Conservation (phyloP, 768 basidiomycete genomes). For the Albatrellus ellisii region DNA sequence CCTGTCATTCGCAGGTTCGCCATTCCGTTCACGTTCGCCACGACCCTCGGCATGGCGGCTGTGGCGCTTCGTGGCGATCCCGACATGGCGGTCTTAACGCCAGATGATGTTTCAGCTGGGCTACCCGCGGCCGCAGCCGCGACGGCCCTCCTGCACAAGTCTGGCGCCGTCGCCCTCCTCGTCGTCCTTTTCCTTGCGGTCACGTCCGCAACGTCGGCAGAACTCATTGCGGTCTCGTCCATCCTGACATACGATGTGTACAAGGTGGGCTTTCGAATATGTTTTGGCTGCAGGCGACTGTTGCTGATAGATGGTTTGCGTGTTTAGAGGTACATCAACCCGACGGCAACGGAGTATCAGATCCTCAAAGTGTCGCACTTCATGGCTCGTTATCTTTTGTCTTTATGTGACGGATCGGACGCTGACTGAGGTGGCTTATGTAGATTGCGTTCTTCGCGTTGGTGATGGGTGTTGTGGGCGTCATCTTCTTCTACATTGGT, state of each 20-base stretch:
- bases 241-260: slow-evolving; percentile 80
- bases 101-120: slow-evolving; percentile 75
- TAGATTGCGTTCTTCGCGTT: slow-evolving; percentile 59
- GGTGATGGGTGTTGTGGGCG: slow-evolving; percentile 77
- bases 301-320: not conserved
- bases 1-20: slow-evolving; percentile 40
- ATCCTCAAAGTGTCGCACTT: slow-evolving; percentile 56
- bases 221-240: slow-evolving; percentile 83
- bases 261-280: slow-evolving; percentile 34
- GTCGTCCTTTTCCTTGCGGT: slow-evolving; percentile 81
- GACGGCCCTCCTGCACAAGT: slow-evolving; percentile 62
- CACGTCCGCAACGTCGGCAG: slow-evolving; percentile 75
- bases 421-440: too few species aligned
- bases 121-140: slow-evolving; percentile 79
- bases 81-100: slow-evolving; percentile 35
- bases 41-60: slow-evolving; percentile 77
- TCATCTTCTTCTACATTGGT: slow-evolving; percentile 84
- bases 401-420: too few species aligned
- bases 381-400: slow-evolving; percentile 37
- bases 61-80: slow-evolving; percentile 63
- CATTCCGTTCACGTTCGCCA: slow-evolving; percentile 79
- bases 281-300: not conserved
- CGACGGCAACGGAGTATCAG: slow-evolving; percentile 61
- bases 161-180: slow-evolving; percentile 68
- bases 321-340: slow-evolving; percentile 66